Evolutionary conservation across 2,329 filamentous ascomycete species (phyloP), one percentile per base, ranked within the genome.

Genomic region (Fusarium sp.): DNA sequence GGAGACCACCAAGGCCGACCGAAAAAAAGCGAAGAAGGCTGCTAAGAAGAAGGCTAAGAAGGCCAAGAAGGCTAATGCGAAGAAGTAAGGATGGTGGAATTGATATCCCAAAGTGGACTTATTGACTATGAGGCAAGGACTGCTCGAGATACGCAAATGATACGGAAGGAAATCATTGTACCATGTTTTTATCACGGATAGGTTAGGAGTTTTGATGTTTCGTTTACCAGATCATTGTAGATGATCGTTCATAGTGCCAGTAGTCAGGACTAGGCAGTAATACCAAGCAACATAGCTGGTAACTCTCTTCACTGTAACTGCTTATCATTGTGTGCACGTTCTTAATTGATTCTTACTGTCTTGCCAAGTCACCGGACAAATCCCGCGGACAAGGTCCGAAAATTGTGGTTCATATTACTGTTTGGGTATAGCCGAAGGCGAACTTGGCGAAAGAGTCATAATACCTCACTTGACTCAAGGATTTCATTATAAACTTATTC

Each of bases 81-180:
- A 55, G 51, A 41, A 31, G 26, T 41, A 14, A n/a, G 8, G 36
- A 24, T 3, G 10, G 20, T 24, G 14, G 3, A 9, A 11, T 12
- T 8, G 16, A 6, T 7, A 3, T 20, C 5, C 5, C 10, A 5
- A 18, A 0, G 1, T 28, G 24, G 20, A n/a, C 28, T 4, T 28
- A 6, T n/a, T 28, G 3, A 4, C 12, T 10, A 2, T 1, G 30
- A 33, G 4, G 10, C 2, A 33, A 24, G 18, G 33, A 36, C 2
- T 26, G 16, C n/a, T n/a, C n/a, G 18, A 16, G 20, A 54, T n/a
- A 13, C 2, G 4, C 4, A 54, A 26, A 14, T 13, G 7, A 28
- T 53, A 10, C 7, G 6, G 10, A 7, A 13, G 7, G 50, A 4
- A 16, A 7, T 5, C 4, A 13, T 10, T 28, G 0, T 6, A 1